Percentiles rank a stretch among this genome's conserved stretches.
These are phyloP conservation scores for Cladobotryum protrusum DNA, from an alignment of 2,329 filamentous ascomycete species.

Conservation along the genomic window DNA sequence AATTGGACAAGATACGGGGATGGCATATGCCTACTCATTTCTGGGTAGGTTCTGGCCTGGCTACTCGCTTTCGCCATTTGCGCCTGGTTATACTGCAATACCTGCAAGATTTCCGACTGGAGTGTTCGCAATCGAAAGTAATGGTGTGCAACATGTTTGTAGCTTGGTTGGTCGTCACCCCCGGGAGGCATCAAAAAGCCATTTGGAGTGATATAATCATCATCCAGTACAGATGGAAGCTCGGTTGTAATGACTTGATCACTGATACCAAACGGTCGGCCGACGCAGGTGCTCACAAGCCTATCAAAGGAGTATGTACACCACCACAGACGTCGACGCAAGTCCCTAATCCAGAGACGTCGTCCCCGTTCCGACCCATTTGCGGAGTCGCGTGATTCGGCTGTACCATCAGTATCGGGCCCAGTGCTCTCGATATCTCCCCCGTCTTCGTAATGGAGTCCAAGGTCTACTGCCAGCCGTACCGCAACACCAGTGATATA, in stretches of 20 bases:
- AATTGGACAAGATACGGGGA: slow-evolving; percentile 83
- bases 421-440: slow-evolving; percentile 56
- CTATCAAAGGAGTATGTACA: slow-evolving; percentile 92
- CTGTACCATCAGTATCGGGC: slow-evolving; percentile 34
- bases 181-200: slow-evolving; percentile 61
- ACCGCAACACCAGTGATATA: slow-evolving; percentile 95
- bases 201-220: slow-evolving; percentile 74
- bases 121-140: slow-evolving; percentile 84
- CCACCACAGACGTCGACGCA: slow-evolving; percentile 89
- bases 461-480: slow-evolving; percentile 82
- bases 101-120: slow-evolving; percentile 92
- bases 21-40: slow-evolving; percentile 70
- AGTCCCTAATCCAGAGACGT: slow-evolving; percentile 77
- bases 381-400: slow-evolving; percentile 20
- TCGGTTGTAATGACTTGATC: slow-evolving; percentile 95
- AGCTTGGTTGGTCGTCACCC: slow-evolving; percentile 61
- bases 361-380: slow-evolving; percentile 52
- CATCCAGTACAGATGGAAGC: slow-evolving; percentile 83
- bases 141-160: slow-evolving; percentile 86
- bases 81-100: slow-evolving; percentile 86
- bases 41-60: slow-evolving; percentile 59
- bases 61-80: slow-evolving; percentile 65
- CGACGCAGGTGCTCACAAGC: slow-evolving; percentile 91
- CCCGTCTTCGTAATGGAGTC: slow-evolving; percentile 87
- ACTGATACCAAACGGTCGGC: slow-evolving; percentile 87